Evolutionary conservation across 1,139 yeast species (phyloP).

Genomic region (Arxiozyma bovina): DNA sequence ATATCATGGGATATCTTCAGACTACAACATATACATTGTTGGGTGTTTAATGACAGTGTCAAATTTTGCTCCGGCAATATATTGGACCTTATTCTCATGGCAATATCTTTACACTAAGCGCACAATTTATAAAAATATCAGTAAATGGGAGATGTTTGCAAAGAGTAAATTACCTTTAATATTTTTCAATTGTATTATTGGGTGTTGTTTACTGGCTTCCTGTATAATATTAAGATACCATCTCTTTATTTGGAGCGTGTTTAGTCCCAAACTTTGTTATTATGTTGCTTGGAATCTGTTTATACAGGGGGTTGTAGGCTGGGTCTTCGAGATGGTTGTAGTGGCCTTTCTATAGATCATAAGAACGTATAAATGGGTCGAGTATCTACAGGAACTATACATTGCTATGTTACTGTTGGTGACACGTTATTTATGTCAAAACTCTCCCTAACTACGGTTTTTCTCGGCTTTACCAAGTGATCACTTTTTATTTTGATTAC

Average conservation of each 20-base stretch:
- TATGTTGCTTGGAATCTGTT: conserved; percentile 67
- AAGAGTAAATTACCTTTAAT: conserved; percentile 15
- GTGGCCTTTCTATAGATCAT: neutral
- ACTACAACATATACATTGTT: conserved; percentile 62
- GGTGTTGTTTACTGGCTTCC: conserved; percentile 52
- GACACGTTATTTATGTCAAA: too few relatives aligned
- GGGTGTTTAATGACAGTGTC: conserved; percentile 73
- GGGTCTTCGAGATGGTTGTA: conserved; percentile 18
- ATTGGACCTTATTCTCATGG: conserved; percentile 60
- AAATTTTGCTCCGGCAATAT: conserved; percentile 79
- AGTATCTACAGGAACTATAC: neutral
- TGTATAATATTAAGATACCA: conserved; percentile 75
- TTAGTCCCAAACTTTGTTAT: conserved; percentile 83
- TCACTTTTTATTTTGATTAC: too few relatives aligned
- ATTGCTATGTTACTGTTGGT: neutral
- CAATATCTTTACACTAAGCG: conserved; percentile 35
- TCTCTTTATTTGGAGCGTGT: conserved; percentile 93
- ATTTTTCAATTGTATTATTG: conserved; percentile 52
- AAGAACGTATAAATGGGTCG: neutral
- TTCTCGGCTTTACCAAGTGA: too few relatives aligned
- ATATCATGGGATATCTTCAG: conserved; percentile 67
- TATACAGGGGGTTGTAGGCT: conserved; percentile 33
- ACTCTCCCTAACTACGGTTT: too few relatives aligned
- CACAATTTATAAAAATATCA: conserved; percentile 9
- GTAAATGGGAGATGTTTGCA: conserved; percentile 25